Evolutionary conservation across 2,329 filamentous ascomycete species (phyloP), one percentile per base, ranked within the genome.

Genomic region (Zalaria sp.): DNA sequence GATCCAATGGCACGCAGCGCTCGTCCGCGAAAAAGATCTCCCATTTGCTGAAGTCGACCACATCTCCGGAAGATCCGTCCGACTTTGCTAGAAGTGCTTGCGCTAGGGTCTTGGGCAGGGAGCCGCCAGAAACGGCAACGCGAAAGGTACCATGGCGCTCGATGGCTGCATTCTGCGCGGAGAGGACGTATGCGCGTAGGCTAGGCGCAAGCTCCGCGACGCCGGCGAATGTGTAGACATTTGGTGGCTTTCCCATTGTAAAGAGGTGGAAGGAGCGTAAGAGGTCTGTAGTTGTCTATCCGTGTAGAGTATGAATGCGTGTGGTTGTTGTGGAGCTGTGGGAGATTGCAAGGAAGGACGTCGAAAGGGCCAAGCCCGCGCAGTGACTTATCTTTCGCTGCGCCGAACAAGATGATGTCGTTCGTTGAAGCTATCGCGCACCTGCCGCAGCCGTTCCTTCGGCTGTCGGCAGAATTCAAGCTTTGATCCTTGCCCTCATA

Each of bases 11-110:
- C 41, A 96, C 91, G 53, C 85, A 85, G 57, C 91, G 84, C 72
- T 98, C 91, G 60, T 98, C 91, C 57, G 89, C 89, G 64, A 95
- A 96, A 73, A 96, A 98, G 57, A 98, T 85, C 57, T 96, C 84
- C 91, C 91, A 98, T 62, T 84, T 86, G 59, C 73, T 69, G 64
- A 93, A 94, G 54, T 82, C 71, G 51, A 88, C 65, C 3, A 67
- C 72, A 57, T 87, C 83, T 43, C 79, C 66, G 31, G 57, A 51
- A 32, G 59, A 62, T 38, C 64, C 68, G 46, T 68, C 62, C 65
- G 64, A 50, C 5, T 51, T 48, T n/a, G 52, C 47, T 26, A 96
- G 76, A 7, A 96, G 77, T 6, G 87, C 87, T 60, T 85, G 77
- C 37, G 87, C 86, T 35, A 98, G 80, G 9, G 81, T 84, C 57